Conservation (phyloP, 805 yeast species). For the Starmera caribaea region DNA sequence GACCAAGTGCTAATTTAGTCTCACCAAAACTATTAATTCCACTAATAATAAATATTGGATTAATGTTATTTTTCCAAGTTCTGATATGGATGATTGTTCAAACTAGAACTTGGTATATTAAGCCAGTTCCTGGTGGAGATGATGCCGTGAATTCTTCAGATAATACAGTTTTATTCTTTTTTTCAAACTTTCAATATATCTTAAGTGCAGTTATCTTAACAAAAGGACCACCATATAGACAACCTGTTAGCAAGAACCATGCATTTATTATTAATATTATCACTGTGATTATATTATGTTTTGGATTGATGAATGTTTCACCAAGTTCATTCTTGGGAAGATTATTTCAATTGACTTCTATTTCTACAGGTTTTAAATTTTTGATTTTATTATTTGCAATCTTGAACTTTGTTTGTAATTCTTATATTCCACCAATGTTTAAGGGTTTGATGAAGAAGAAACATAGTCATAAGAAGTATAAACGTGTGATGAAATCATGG, state of each 20-base stretch:
- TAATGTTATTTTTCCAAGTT: conserved; percentile 58
- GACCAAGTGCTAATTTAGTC: conserved; percentile 92
- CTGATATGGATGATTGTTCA: conserved; percentile 54
- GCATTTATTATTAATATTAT: conserved; percentile 64
- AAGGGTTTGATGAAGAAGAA: conserved; percentile 25
- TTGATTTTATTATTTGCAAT: conserved; percentile 37
- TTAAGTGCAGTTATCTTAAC: conserved; percentile 76
- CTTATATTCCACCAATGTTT: conserved; percentile 22
- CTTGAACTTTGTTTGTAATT: conserved; percentile 35
- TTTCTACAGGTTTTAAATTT: conserved; percentile 40
- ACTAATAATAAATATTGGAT: conserved; percentile 62
- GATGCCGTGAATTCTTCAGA: conserved; percentile 80
- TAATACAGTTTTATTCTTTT: conserved; percentile 75
- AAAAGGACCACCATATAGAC: conserved; percentile 89
- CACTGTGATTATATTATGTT: conserved; percentile 39
- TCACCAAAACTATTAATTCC: conserved; percentile 84
- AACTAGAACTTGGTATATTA: conserved; percentile 61
- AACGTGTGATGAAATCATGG: conserved; percentile 12
- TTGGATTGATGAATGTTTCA: conserved; percentile 42
- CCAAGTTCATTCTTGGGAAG: conserved; percentile 48
- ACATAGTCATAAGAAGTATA: conserved; percentile 28
- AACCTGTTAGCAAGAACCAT: conserved; percentile 52
- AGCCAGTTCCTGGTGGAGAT: conserved; percentile 76
- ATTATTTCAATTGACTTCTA: conserved; percentile 66
- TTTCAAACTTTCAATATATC: conserved; percentile 84